Evolutionary conservation across 495 filamentous ascomycete genomes (phyloP), one percentile per base, ranked within the genome.

Genomic region (Aspergillus biplanus): DNA sequence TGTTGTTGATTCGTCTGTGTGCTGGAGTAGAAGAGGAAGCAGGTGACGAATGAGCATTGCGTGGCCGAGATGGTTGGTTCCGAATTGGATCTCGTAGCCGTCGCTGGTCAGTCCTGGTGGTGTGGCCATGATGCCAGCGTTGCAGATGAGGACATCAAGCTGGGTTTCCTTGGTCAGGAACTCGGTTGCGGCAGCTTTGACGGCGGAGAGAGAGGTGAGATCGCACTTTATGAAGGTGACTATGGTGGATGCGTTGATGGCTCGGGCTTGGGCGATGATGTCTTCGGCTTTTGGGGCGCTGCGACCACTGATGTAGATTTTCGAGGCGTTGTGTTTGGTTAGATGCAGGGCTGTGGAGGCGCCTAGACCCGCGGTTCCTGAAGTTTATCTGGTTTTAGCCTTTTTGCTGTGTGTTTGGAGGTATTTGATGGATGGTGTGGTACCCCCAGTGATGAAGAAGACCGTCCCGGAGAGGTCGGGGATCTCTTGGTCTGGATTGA

Each of bases 61-160:
- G 62, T 90, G 88, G 6, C 84, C 86, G 48, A 92, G 73, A 68
- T 91, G 84, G 67, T 92, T 93, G 4, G 83, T 86, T 7, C 84
- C 87, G 56, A 91, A 86, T 61, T 90, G 86, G 12, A 85, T 71
- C 67, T 92, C 89, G 71, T 86, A 90, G 21, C 88, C 87, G 54
- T 92, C 87, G 1, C 67, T 61, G 0, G 87, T 87, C 4, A 76
- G 62, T 0, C 65, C 71, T 6, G 68, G 76, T 0, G 82, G 76
- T 1, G 74, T 44, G 0, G 80, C 84, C 85, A 90, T 88, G 62
- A 91, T 82, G 5, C 88, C 89, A 5, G 89, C 89, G 63, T 90
- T 92, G 75, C 84, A 85, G 48, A 91, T 79, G 0, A 92, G 75
- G 31, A 87, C 72, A 63, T 91, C 84, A 16, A 89, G 68, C 1